Evolutionary conservation across 2,329 filamentous ascomycete genomes (phyloP).

Genomic region (Ustulina deusta): DNA sequence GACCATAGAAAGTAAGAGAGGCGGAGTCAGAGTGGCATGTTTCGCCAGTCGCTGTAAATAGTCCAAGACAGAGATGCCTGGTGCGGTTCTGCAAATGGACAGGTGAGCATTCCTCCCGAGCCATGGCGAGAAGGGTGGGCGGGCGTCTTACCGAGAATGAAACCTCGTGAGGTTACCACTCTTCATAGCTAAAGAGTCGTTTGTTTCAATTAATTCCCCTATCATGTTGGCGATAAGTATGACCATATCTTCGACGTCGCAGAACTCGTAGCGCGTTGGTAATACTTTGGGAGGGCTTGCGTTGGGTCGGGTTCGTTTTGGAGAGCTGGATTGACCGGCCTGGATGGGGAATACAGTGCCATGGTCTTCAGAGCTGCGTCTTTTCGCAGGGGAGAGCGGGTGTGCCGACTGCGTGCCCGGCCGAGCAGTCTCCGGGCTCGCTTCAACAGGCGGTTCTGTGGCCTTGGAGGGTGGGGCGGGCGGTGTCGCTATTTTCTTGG

Average conservation of each 20-base stretch:
- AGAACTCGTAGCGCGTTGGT: slow-evolving; percentile 83
- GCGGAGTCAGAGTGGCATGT: slow-evolving; percentile 92
- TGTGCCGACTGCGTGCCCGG: slow-evolving; percentile 35
- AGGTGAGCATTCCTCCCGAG: slow-evolving; percentile 30
- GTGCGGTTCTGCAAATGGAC: slow-evolving; percentile 65
- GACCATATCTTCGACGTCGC: slow-evolving; percentile 86
- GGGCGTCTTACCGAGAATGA: slow-evolving; percentile 79
- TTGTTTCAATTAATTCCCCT: slow-evolving; percentile 91
- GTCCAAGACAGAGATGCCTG: slow-evolving; percentile 92
- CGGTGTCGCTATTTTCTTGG: slow-evolving; percentile 37
- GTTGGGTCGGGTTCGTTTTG: slow-evolving; percentile 68
- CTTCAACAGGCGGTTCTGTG: slow-evolving; percentile 44
- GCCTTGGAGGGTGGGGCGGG: slow-evolving; percentile 38
- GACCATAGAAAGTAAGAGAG: slow-evolving; percentile 97
- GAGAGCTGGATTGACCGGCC: slow-evolving; percentile 53
- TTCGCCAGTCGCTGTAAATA: slow-evolving; percentile 93
- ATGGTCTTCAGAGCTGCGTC: slow-evolving; percentile 59
- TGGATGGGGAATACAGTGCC: slow-evolving; percentile 43
- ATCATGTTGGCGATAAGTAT: slow-evolving; percentile 95
- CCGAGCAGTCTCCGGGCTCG: slow-evolving; percentile 43
- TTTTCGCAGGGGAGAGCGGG: slow-evolving; percentile 56
- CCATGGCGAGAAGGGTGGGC: not conserved
- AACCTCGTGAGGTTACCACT: slow-evolving; percentile 92
- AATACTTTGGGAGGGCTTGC: slow-evolving; percentile 67
- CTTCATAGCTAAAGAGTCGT: slow-evolving; percentile 86